Base-by-base conservation (phyloP, 176 grass and related monocot genomes). In the Eleusine coracana region DNA sequence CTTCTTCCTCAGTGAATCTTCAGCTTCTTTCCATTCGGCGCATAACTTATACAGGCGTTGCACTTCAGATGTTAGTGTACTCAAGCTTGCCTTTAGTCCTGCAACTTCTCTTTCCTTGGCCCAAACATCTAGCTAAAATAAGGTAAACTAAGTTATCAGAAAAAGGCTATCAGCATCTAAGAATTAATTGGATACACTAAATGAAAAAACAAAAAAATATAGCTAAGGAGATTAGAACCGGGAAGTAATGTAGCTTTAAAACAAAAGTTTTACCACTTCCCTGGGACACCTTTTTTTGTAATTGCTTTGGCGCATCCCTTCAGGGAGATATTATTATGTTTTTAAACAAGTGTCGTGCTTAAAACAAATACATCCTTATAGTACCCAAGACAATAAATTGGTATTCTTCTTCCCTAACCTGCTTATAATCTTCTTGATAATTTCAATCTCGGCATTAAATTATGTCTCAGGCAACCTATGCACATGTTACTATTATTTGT, bases 1-100 rank as follows among this genome's bases (percentile, higher is more conserved):
- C 82, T 98, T 98, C 70, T 95, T 98, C 85, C 95, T 98, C 85
- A 98, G 82, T 4, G 91, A 98, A 83, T 95, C 93, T 92, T 98
- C 96, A 61, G 93, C 96, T 84, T 98, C 92, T 90, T 95, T 95
- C 93, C 93, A 98, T 85, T 98, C 91, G 2, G 88, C 90, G 44
- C 96, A 98, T 83, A 98, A 86, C 66, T 98, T 98, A 74, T 92
- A 95, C 54, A 98, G 64, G 49, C 96, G 90, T 72, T 98, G 89
- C 51, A 98, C 96, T 83, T 98, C 96, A 8, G 85, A 90, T 49
- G 92, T 95, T 82, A 98, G 69, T 44, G 92, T 98, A 82, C 76
- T 93, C 73, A 98, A 91, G 83, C 96, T 98, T 70, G 91, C 96
- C 70, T 94, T 91, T 74, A 98, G 83, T 72, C 96, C 96, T 40